Base-by-base conservation (phyloP, 1,284 basidiomycete species). In the Phenoliferia sp. region DNA sequence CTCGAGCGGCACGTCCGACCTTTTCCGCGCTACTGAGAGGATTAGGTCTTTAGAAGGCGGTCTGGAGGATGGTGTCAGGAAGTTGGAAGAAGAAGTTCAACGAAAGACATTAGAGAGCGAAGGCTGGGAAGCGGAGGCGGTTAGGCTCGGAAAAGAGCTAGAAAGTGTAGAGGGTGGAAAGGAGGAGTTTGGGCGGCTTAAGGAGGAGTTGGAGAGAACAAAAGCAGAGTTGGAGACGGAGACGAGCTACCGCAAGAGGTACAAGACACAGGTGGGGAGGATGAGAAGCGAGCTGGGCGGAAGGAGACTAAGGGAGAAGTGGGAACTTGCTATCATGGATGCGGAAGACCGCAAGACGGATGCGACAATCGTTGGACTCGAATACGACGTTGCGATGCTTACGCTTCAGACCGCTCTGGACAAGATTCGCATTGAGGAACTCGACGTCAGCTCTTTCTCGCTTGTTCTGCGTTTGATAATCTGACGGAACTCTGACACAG, bases 71-170 rank as follows among this genome's bases (percentile, higher is more conserved):
- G 55, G 61, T 12, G 64, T 69, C 32, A 12, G 22, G 29, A 35
- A 56, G 29, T 63, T 72, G 44, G 68, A 66, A 34, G 61, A 31
- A 6, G 54, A 56, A 50, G 35, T 17, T 35, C 4, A 44, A 12
- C 28, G 32, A 29, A 19, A 34, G 16, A 17, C 31, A 19, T 32
- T 57, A 3, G 71, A 73, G 17, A 61, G 62, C 9, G 71, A 73
- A 44, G 71, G 71, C 16, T 73, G 71, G 71, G 65, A 73, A 44
- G 69, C 69, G 9, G 71, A 73, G 62, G 69, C 69, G 10, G 52
- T 50, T n/a, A 33, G 67, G 15, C 56, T 72, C 12, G 39, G 32
- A 0, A 52, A 48, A 1, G 69, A 70, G 36, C 69, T 72, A 33
- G 59, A 57, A 26, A 15, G n/a, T 1, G 55, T 50, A 32, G 17